Evolutionary conservation across 768 basidiomycete species (phyloP), one percentile per base, ranked within the genome.

Genomic region (Psilocybe cubensis): DNA sequence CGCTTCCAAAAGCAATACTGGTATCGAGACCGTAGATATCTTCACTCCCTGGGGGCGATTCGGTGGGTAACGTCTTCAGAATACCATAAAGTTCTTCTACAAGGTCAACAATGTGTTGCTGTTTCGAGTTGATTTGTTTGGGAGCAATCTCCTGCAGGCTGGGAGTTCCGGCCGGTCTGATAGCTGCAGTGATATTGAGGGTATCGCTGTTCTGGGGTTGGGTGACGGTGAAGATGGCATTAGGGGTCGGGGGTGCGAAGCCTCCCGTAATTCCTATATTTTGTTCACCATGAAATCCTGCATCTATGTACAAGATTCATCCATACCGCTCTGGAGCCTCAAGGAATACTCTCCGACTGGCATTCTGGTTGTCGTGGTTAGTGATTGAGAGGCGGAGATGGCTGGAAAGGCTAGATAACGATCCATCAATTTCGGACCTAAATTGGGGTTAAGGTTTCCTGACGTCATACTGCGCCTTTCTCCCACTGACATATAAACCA

Each of bases 11-110:
- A 5, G 79, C 73, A 58, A 91, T 89, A 69, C 86, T 84, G 8
- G 79, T 87, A 68, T 90, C 78, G 60, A 84, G 59, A 1, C 86
- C 86, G 61, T 93, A 93, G 52, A 92, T 86, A 65, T 93, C 90
- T 69, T 88, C 74, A 43, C 81, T 83, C 1, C 86, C 87, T 0
- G 81, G 80, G 25, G 85, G 82, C 1, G 63, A 45, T 65, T 85
- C 84, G 1, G 73, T 80, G 3, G 88, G 89, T 33, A 91, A 61
- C 0, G 65, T 62, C 66, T 84, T 83, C 54, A 93, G 70, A 69
- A 92, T 87, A 4, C 20, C 43, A 33, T 86, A 74, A 28, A 93
- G 77, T 65, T 87, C 88, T 21, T 79, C 75, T 43, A 90, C 70
- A 49, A 86, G 81, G 1, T 67, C 63, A 9, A 66, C 49, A n/a